phyloP scores from a whole-genome alignment of 2,329 filamentous ascomycete genomes.

The Aspergillus sp. region DNA sequence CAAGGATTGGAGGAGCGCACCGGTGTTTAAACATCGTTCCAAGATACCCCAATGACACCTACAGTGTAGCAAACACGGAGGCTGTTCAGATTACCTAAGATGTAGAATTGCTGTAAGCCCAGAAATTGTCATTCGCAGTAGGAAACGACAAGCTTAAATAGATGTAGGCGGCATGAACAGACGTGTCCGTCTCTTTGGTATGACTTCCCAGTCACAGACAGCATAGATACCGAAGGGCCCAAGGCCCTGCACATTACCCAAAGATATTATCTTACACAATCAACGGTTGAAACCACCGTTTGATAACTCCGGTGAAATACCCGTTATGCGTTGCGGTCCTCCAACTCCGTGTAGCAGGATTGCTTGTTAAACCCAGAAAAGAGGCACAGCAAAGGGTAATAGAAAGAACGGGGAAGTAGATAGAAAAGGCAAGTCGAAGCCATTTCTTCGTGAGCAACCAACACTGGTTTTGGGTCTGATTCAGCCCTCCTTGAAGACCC shows the following conservation, averaged over 20 bases:
- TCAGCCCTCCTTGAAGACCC: conserved; percentile 37
- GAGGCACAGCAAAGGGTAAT: neutral
- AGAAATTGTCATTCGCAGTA: neutral
- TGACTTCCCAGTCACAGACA: neutral
- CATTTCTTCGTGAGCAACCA: neutral
- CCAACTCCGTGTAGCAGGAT: neutral
- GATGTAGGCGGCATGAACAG: neutral
- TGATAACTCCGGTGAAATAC: conserved; percentile 12
- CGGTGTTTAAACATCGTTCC: conserved; percentile 1
- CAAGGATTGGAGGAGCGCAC: conserved; percentile 14
- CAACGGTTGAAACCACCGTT: neutral
- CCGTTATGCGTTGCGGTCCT: conserved; percentile 12
- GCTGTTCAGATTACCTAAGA: neutral
- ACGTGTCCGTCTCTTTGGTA: neutral
- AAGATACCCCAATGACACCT: neutral
- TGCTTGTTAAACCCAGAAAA: neutral
- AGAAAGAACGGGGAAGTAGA: neutral
- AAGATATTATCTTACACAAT: conserved; percentile 13
- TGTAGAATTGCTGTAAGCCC: neutral
- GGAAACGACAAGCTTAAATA: neutral
- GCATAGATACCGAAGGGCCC: neutral
- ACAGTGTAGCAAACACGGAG: neutral
- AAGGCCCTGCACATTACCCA: neutral
- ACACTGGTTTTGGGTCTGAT: neutral
- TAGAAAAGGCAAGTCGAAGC: neutral